phyloP scores from a whole-genome alignment of 805 yeast genomes.

The Maudiozyma saulgeensis region DNA sequence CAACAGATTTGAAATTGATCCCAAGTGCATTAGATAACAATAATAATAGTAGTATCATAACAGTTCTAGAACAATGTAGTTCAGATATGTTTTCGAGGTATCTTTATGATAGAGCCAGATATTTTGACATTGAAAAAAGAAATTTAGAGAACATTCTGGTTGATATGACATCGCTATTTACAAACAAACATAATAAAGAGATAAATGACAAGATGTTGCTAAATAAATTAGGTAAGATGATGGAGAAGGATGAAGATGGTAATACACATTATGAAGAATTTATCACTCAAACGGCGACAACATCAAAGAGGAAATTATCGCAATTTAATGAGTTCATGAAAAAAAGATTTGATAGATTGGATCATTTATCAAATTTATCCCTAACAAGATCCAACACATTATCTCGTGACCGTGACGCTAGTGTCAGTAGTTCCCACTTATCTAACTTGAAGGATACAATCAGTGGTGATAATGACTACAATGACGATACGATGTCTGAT shows the following conservation, averaged over 20 bases:
- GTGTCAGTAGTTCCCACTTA: not conserved
- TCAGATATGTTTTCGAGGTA: conserved; percentile 68
- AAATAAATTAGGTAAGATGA: conserved; percentile 24
- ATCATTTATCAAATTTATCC: conserved; percentile 24
- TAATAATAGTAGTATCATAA: conserved; percentile 4
- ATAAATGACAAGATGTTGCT: conserved; percentile 20
- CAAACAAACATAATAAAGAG: conserved; percentile 25
- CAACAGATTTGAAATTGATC: conserved; percentile 8
- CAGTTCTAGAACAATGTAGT: conserved; percentile 58
- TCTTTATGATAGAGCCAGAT: conserved; percentile 49
- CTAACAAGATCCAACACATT: not conserved
- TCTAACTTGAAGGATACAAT: not conserved
- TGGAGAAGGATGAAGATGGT: conserved; percentile 9
- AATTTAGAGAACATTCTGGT: conserved; percentile 40
- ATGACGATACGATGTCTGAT: conserved; percentile 1
- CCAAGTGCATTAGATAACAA: not conserved
- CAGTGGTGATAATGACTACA: not conserved
- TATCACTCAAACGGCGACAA: not conserved
- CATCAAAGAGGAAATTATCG: conserved; percentile 32
- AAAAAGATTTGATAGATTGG: conserved; percentile 37
- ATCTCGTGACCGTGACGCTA: not conserved
- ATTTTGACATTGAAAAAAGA: conserved; percentile 63
- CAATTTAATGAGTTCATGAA: conserved; percentile 52
- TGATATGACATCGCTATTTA: conserved; percentile 27
- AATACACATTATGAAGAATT: not conserved